Percentiles rank a stretch among this genome's conserved stretches.
phyloP scores from a whole-genome alignment of 768 basidiomycete species.

The Pholiota molesta region DNA sequence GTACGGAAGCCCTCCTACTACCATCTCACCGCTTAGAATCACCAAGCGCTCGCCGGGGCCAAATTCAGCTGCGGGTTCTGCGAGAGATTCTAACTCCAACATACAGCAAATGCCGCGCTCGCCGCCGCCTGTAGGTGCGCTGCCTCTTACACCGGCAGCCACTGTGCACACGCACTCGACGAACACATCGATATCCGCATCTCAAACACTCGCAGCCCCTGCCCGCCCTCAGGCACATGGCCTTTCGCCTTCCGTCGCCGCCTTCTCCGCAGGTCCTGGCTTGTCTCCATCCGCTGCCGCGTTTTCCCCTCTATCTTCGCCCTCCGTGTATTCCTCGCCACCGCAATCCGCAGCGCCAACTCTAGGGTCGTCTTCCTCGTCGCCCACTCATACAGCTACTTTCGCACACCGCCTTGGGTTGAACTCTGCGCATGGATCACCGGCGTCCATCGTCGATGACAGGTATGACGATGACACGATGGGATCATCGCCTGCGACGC shows the following conservation, averaged over 20 bases:
- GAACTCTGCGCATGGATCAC: background rate
- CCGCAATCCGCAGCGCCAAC: background rate
- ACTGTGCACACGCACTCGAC: background rate
- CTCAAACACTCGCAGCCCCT: constrained; percentile 2
- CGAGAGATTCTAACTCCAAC: background rate
- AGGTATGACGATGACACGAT: background rate
- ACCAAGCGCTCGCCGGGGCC: constrained; percentile 28
- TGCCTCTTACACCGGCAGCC: background rate
- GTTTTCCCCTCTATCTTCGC: background rate
- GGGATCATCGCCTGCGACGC: background rate
- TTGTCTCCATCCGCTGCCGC: background rate
- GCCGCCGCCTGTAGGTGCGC: background rate
- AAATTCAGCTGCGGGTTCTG: background rate
- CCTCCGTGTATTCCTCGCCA: constrained; percentile 3
- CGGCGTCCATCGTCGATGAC: background rate
- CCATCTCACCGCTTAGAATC: constrained; percentile 29
- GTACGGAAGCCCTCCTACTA: background rate
- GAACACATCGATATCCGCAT: background rate
- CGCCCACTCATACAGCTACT: background rate
- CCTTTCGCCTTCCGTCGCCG: background rate
- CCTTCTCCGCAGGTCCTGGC: background rate
- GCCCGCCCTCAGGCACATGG: background rate
- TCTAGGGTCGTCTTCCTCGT: background rate
- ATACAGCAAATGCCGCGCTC: background rate
- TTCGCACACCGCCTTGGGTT: constrained; percentile 5